phyloP scores from a whole-genome alignment of 148 eudicot species.

The Polygonum maritimum region DNA sequence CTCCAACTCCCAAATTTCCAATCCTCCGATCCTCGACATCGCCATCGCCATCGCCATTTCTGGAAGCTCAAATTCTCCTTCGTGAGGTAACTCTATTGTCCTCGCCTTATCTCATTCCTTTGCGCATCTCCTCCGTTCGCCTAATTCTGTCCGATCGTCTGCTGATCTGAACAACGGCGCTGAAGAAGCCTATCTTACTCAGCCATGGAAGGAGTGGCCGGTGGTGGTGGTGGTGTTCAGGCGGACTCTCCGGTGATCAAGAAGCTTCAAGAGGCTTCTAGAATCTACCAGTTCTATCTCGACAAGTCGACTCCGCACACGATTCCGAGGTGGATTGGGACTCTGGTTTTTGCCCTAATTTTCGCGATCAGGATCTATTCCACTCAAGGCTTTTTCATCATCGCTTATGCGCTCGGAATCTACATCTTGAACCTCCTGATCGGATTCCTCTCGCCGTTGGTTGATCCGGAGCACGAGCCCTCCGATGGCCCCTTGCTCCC shows the following conservation, averaged over 20 bases:
- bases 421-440: slow-evolving; percentile 44
- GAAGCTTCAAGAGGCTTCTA: slow-evolving; percentile 36
- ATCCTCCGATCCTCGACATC: not conserved
- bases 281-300: slow-evolving; percentile 53
- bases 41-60: not conserved
- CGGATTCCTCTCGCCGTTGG: slow-evolving; percentile 47
- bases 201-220: slow-evolving; percentile 9
- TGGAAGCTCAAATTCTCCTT: not conserved
- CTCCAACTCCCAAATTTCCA: not conserved
- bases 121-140: not conserved
- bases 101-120: not conserved
- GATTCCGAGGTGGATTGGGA: slow-evolving; percentile 68
- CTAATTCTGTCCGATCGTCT: not conserved
- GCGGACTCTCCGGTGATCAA: slow-evolving; percentile 24
- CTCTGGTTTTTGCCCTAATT: slow-evolving; percentile 32
- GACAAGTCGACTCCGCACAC: slow-evolving; percentile 74
- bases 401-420: slow-evolving; percentile 44
- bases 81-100: not conserved
- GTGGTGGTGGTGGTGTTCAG: slow-evolving; percentile 7
- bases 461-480: slow-evolving; percentile 38
- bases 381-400: slow-evolving; percentile 36
- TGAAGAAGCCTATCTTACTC: not conserved
- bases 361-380: slow-evolving; percentile 45
- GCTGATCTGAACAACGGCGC: not conserved
- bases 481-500: slow-evolving; percentile 37